A percentile compares a stretch with the other conserved stretches of the same genome.
Evolutionary conservation across 441 rosid species (phyloP).

Genomic region (Heliophila coronopifolia): DNA sequence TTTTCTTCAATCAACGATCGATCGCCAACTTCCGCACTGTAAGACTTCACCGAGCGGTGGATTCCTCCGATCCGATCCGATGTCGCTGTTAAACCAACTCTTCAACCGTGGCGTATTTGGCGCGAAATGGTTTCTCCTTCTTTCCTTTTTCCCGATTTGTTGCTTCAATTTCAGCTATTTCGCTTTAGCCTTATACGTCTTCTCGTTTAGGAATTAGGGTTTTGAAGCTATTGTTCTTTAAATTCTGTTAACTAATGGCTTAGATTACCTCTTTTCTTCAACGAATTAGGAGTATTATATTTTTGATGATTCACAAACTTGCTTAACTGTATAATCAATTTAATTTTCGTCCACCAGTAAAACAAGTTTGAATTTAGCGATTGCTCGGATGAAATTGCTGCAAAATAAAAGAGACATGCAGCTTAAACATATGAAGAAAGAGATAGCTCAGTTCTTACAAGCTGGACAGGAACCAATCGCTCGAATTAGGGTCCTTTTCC

Average conservation of each 20-base stretch:
- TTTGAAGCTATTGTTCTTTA: constrained; percentile 1
- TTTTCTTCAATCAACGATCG: not conserved
- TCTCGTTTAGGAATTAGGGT: constrained; percentile 6
- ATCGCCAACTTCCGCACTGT: constrained; percentile 1
- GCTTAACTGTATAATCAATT: not conserved
- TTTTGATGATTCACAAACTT: not conserved
- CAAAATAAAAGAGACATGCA: constrained; percentile 91
- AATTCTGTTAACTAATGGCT: not conserved
- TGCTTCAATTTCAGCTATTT: not conserved
- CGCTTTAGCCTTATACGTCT: not conserved
- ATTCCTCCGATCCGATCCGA: constrained; percentile 24
- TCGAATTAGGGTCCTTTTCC: constrained; percentile 58
- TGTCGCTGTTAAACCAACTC: constrained; percentile 92
- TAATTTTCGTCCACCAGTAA: constrained; percentile 39
- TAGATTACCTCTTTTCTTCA: not conserved
- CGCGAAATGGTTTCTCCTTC: constrained; percentile 47
- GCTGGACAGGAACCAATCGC: constrained; percentile 93
- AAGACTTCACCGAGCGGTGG: not conserved
- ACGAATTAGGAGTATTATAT: not conserved
- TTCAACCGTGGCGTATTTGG: constrained; percentile 91
- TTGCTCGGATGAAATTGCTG: constrained; percentile 75
- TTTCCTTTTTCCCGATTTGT: not conserved
- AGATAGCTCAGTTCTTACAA: constrained; percentile 83
- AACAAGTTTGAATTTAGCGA: constrained; percentile 65
- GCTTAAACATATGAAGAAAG: constrained; percentile 85